These are phyloP conservation scores for Gloeopeniophorella convolvens DNA, from an alignment of 768 basidiomycete genomes.

Conservation along the genomic window DNA sequence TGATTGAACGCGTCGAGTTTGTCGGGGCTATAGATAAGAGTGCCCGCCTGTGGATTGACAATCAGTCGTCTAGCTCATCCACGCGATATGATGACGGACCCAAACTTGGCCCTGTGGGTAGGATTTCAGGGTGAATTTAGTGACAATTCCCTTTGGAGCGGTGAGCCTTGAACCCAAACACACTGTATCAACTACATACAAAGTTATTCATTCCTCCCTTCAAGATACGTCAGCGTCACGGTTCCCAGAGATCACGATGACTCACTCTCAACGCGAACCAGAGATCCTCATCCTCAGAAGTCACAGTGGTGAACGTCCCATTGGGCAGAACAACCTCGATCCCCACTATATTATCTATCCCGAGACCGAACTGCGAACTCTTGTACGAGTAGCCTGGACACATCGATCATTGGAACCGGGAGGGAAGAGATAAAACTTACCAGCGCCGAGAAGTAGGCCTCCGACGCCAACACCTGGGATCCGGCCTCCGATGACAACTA, in stretches of 20 bases:
- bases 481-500: slow-evolving; percentile 22
- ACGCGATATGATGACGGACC: slow-evolving; percentile 31
- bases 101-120: slow-evolving; percentile 48
- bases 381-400: slow-evolving; percentile 49
- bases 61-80: neutral
- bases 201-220: slow-evolving; percentile 57
- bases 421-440: no score
- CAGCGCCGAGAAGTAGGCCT: slow-evolving; percentile 22
- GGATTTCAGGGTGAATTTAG: slow-evolving; percentile 45
- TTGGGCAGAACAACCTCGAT: slow-evolving; percentile 50
- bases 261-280: slow-evolving; percentile 35
- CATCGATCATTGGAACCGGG: no score
- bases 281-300: slow-evolving; percentile 28
- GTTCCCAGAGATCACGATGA: no score
- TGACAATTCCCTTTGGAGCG: slow-evolving; percentile 44
- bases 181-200: slow-evolving; percentile 20
- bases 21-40: neutral
- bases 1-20: neutral
- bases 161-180: neutral
- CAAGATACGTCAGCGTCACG: neutral
- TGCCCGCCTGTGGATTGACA: neutral
- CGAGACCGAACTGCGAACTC: slow-evolving; percentile 50
- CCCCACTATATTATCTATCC: slow-evolving; percentile 42
- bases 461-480: slow-evolving; percentile 22
- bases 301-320: slow-evolving; percentile 35